Evolutionary conservation across 2,329 filamentous ascomycete species (phyloP).

Genomic region (Aspergillus pseudoglaucus): DNA sequence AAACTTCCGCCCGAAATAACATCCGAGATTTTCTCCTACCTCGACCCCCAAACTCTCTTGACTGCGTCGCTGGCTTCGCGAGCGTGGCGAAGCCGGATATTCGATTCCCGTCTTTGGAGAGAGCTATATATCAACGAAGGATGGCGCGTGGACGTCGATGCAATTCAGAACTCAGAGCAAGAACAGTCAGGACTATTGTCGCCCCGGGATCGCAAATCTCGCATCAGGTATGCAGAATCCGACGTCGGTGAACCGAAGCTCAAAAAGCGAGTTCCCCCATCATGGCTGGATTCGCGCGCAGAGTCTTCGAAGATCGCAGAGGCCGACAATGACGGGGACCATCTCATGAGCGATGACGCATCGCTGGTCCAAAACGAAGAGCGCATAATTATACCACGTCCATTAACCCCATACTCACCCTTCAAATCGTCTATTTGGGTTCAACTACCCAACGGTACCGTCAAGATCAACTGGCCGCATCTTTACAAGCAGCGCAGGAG

Average conservation of each 20-base stretch:
- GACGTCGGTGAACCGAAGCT: constrained; percentile 46
- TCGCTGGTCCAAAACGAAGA: not conserved
- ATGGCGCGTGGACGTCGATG: constrained; percentile 65
- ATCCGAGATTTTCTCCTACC: constrained; percentile 77
- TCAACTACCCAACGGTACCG: constrained; percentile 26
- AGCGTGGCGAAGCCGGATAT: constrained; percentile 71
- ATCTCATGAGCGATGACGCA: constrained; percentile 38
- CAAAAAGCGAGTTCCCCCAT: constrained; percentile 47
- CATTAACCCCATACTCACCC: constrained; percentile 13
- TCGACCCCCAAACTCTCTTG: constrained; percentile 74
- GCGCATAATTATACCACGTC: not conserved
- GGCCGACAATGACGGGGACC: constrained; percentile 34
- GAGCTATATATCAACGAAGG: constrained; percentile 76
- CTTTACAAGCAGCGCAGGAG: constrained; percentile 80
- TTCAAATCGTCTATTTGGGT: constrained; percentile 28
- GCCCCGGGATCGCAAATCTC: constrained; percentile 40
- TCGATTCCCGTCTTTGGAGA: constrained; percentile 84
- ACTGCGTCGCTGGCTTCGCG: constrained; percentile 72
- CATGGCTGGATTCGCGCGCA: constrained; percentile 36
- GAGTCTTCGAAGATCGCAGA: constrained; percentile 16
- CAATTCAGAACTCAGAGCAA: constrained; percentile 62
- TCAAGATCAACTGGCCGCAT: constrained; percentile 81
- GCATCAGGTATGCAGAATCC: constrained; percentile 41
- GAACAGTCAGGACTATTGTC: constrained; percentile 34
- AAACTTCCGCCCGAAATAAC: constrained; percentile 87